These are phyloP conservation scores for Penicillium sp. DNA, from an alignment of 2,329 filamentous ascomycete species.

Conservation along the genomic window DNA sequence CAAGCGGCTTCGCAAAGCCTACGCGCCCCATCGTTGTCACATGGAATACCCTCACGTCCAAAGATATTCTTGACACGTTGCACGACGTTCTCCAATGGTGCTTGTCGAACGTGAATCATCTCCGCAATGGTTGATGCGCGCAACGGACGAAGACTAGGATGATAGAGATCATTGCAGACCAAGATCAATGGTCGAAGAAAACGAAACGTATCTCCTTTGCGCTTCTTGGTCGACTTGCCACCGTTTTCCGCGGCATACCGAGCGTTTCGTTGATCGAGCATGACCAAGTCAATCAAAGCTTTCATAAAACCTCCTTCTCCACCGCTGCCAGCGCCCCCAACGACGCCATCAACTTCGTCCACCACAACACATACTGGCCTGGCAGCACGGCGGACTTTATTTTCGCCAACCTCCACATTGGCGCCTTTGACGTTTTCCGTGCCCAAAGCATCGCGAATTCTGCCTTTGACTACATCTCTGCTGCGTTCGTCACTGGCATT, in stretches of 20 bases:
- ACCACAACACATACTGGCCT: constrained; percentile 90
- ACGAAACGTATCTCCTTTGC: constrained; percentile 78
- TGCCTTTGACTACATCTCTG: constrained; percentile 78
- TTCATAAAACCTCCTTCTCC: constrained; percentile 94
- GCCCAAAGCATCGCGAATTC: constrained; percentile 84
- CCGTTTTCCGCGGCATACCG: constrained; percentile 26
- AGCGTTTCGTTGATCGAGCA: constrained; percentile 77
- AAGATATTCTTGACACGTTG: constrained; percentile 76
- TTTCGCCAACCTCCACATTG: constrained; percentile 42
- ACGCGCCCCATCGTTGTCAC: constrained; percentile 82
- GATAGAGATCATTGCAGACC: constrained; percentile 97
- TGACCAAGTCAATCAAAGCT: constrained; percentile 83
- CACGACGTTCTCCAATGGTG: constrained; percentile 78
- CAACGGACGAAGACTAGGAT: constrained; percentile 76
- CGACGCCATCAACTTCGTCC: constrained; percentile 93
- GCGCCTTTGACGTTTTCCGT: constrained; percentile 84
- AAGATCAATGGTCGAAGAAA: constrained; percentile 83
- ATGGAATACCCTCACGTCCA: constrained; percentile 78
- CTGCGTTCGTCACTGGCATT: constrained; percentile 96
- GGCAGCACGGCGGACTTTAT: constrained; percentile 62
- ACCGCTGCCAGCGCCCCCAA: constrained; percentile 66
- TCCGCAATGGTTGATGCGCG: constrained; percentile 82
- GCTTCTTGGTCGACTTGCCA: constrained; percentile 36
- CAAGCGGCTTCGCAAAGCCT: constrained; percentile 61
- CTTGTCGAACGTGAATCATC: constrained; percentile 85